Conservation (phyloP, 352 stramenopile species). For the Plasmopara muralis region DNA sequence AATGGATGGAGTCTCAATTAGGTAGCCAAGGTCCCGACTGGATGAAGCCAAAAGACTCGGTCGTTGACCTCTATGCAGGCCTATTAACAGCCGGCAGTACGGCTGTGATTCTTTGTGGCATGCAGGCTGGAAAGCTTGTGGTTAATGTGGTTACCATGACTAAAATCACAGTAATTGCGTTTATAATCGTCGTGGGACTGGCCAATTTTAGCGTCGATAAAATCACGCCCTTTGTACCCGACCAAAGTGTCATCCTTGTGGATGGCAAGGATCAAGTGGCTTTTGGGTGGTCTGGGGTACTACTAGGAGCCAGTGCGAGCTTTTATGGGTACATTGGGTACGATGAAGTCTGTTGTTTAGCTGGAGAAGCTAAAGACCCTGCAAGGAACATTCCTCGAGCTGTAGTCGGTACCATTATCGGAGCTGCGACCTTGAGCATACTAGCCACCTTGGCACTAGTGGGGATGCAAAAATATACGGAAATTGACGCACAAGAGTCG, state of each 20-base stretch:
- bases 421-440: slow-evolving; percentile 73
- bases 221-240: slow-evolving; percentile 80
- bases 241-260: slow-evolving; percentile 13
- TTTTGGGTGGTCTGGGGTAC: slow-evolving; percentile 73
- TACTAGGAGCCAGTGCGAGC: slow-evolving; percentile 86
- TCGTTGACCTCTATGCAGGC: slow-evolving; percentile 62
- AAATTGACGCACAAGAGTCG: slow-evolving; percentile 68
- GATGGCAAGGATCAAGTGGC: slow-evolving; percentile 28
- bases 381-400: slow-evolving; percentile 81
- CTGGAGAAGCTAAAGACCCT: slow-evolving; percentile 83
- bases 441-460: slow-evolving; percentile 89
- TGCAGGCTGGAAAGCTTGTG: slow-evolving; percentile 84
- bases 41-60: slow-evolving; percentile 64
- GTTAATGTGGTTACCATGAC: slow-evolving; percentile 89
- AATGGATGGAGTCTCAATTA: slow-evolving; percentile 65
- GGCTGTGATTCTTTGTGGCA: slow-evolving; percentile 66
- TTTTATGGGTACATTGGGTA: slow-evolving; percentile 98
- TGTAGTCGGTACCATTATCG: slow-evolving; percentile 86
- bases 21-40: slow-evolving; percentile 35
- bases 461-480: slow-evolving; percentile 85
- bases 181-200: slow-evolving; percentile 90
- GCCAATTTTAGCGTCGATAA: slow-evolving; percentile 76
- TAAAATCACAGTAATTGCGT: slow-evolving; percentile 86
- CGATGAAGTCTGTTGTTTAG: slow-evolving; percentile 94
- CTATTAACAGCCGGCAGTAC: slow-evolving; percentile 71